These are phyloP conservation scores for Cladosporium sp. DNA, from an alignment of 2,329 filamentous ascomycete genomes.

Conservation along the genomic window DNA sequence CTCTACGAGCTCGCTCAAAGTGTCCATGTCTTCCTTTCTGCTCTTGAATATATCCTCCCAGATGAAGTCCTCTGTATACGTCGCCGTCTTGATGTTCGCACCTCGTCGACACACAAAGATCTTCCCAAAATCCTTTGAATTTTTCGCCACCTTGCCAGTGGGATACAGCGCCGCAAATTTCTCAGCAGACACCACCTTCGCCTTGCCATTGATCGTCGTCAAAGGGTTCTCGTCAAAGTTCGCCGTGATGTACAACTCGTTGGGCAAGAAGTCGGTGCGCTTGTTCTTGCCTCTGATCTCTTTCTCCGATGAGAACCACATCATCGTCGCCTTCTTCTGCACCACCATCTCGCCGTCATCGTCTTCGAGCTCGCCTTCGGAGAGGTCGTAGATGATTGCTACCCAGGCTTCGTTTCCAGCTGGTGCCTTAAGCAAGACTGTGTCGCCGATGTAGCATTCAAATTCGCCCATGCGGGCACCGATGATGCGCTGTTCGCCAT, in stretches of 20 bases:
- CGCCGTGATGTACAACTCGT: conserved; percentile 88
- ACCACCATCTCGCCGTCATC: conserved; percentile 51
- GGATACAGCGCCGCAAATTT: conserved; percentile 71
- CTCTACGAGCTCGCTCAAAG: conserved; percentile 67
- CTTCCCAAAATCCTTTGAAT: conserved; percentile 74
- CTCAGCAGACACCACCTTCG: conserved; percentile 71
- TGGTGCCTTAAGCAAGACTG: conserved; percentile 76
- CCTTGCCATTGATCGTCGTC: conserved; percentile 86
- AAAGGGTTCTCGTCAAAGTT: conserved; percentile 86
- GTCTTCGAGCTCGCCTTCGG: conserved; percentile 66
- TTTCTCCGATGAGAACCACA: conserved; percentile 93
- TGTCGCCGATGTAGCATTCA: conserved; percentile 77
- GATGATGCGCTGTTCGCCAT: conserved; percentile 55
- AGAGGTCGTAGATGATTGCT: conserved; percentile 81
- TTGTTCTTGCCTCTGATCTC: conserved; percentile 88
- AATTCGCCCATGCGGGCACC: conserved; percentile 83
- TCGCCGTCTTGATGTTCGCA: conserved; percentile 83
- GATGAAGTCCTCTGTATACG: conserved; percentile 85
- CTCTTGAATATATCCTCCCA: conserved; percentile 84
- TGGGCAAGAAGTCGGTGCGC: conserved; percentile 72
- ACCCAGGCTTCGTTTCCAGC: conserved; percentile 92
- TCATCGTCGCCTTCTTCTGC: conserved; percentile 78
- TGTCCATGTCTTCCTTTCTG: conserved; percentile 61
- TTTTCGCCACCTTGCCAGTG: conserved; percentile 70
- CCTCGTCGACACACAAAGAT: conserved; percentile 87